Conservation (phyloP, 352 stramenopile genomes). For the Aphanomyces astaci region DNA sequence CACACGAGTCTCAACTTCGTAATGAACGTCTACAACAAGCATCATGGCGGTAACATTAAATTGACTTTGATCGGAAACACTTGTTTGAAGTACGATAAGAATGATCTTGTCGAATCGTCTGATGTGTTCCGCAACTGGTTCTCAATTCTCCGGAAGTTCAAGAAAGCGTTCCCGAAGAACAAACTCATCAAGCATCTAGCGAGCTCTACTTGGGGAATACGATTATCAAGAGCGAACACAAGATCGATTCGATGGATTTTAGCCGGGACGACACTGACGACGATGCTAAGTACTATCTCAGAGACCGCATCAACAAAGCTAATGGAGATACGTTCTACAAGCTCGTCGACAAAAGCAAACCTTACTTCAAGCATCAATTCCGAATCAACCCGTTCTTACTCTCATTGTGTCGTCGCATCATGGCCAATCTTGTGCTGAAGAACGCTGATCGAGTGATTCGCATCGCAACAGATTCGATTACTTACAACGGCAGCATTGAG, state of each 20-base stretch:
- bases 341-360: neutral
- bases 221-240: neutral
- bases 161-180: neutral
- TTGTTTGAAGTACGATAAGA: constrained; percentile 9
- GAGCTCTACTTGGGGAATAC: neutral
- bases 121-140: constrained; percentile 9
- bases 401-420: too few relatives aligned
- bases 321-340: neutral
- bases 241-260: neutral
- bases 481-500: too few relatives aligned
- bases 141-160: neutral
- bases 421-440: too few relatives aligned
- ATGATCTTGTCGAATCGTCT: neutral
- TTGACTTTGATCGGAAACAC: neutral
- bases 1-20: neutral
- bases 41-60: neutral
- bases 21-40: neutral
- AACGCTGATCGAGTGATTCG: too few relatives aligned
- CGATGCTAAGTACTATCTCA: constrained; percentile 3
- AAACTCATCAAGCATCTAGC: neutral
- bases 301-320: neutral
- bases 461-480: too few relatives aligned
- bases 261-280: neutral
- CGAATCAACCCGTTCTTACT: constrained; percentile 4
- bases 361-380: constrained; percentile 2